Evolutionary conservation across 179 eudicot species (phyloP).

Genomic region (Heliamphora pulchella): DNA sequence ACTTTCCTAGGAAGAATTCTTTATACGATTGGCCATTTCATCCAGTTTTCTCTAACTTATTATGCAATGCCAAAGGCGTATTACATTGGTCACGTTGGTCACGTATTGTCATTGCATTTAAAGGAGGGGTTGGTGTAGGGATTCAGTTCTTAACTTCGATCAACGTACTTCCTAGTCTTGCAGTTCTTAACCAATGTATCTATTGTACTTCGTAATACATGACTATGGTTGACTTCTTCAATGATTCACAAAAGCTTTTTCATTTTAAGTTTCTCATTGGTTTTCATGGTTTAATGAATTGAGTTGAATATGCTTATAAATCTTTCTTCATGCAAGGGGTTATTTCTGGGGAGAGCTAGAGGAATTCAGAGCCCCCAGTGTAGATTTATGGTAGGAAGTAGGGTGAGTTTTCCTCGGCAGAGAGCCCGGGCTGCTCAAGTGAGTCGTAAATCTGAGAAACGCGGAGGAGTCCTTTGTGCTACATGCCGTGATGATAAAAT

Average conservation of each 20-base stretch:
- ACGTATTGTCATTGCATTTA: background rate
- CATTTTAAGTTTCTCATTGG: background rate
- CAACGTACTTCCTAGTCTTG: background rate
- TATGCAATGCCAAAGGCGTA: background rate
- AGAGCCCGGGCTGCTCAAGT: slow-evolving; percentile 37
- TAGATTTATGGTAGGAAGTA: slow-evolving; percentile 48
- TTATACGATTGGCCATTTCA: slow-evolving; percentile 6
- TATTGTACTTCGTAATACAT: background rate
- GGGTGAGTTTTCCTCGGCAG: slow-evolving; percentile 57
- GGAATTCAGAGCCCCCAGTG: slow-evolving; percentile 51
- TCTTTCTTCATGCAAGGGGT: slow-evolving; percentile 40
- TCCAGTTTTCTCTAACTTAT: background rate
- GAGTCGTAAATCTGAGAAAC: slow-evolving; percentile 38
- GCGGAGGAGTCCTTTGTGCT: slow-evolving; percentile 68
- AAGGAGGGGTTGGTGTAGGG: background rate
- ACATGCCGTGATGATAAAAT: slow-evolving; percentile 69
- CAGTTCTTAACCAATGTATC: background rate
- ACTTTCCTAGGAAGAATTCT: background rate
- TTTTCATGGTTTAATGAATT: background rate
- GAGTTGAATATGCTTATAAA: background rate
- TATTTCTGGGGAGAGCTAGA: slow-evolving; percentile 45
- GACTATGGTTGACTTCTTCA: background rate
- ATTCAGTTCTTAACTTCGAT: background rate
- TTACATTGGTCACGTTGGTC: background rate
- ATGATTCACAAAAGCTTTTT: background rate